A percentile compares a stretch with the other conserved stretches of the same genome.
Conservation (phyloP, 768 basidiomycete species). For the Coprinopsis sp. region DNA sequence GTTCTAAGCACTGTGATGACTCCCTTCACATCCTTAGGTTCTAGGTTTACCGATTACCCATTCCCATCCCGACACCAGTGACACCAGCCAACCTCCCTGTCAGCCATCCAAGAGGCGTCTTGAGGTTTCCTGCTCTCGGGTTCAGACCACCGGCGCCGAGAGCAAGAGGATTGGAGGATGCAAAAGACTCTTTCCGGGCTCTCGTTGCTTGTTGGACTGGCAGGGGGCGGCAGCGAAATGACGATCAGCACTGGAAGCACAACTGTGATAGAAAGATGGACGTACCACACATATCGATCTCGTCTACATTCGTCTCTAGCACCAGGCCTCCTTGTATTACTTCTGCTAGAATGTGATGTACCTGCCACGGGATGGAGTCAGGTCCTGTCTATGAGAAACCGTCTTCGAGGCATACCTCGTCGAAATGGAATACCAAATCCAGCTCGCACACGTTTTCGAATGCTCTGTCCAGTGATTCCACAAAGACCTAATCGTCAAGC, state of each 20-base stretch:
- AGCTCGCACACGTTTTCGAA: conserved; percentile 99
- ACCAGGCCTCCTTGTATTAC: conserved; percentile 96
- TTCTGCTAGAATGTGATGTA: conserved; percentile 92
- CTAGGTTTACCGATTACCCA: conserved; percentile 42
- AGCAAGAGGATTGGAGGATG: conserved; percentile 78
- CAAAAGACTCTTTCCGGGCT: conserved; percentile 72
- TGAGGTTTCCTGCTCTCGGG: conserved; percentile 54
- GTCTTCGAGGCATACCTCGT: conserved; percentile 59
- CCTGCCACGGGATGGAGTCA: conserved; percentile 39
- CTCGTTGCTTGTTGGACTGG: conserved; percentile 67
- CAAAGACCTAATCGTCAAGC: conserved; percentile 71
- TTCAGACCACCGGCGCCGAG: conserved; percentile 64
- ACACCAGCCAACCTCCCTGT: conserved; percentile 69
- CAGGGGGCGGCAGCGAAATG: conserved; percentile 5
- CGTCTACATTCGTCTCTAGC: conserved; percentile 89
- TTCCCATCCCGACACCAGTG: too few relatives aligned
- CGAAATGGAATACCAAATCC: conserved; percentile 97
- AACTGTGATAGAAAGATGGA: conserved; percentile 9
- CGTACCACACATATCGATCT: conserved; percentile 70
- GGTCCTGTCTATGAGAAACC: not conserved
- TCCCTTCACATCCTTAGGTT: not conserved
- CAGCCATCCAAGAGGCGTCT: conserved; percentile 76
- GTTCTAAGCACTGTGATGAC: not conserved
- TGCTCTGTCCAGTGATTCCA: conserved; percentile 90
- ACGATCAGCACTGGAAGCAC: not conserved